These are phyloP conservation scores for Puccinellia tenuiflora DNA, from an alignment of 176 grass and related monocot species.

Conservation along the genomic window DNA sequence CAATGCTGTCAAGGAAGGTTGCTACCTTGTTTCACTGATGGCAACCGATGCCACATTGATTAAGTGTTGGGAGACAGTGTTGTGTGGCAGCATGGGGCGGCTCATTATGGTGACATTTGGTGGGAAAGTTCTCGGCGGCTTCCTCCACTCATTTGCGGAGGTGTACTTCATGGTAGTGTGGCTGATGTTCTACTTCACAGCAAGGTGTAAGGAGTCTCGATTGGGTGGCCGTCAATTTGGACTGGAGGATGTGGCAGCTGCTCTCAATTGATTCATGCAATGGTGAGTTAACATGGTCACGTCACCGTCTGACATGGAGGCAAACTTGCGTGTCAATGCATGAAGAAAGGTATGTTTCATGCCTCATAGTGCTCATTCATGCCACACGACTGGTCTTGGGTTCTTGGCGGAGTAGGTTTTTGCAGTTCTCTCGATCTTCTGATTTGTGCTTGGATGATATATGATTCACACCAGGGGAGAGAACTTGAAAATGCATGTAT, in stretches of 20 bases:
- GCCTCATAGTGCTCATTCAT: conserved; percentile 14
- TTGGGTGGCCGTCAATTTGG: conserved; percentile 66
- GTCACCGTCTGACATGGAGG: background rate
- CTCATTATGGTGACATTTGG: conserved; percentile 49
- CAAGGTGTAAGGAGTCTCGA: conserved; percentile 57
- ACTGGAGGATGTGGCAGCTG: conserved; percentile 70
- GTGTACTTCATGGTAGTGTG: conserved; percentile 98
- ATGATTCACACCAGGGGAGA: conserved; percentile 13
- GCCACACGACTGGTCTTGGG: background rate
- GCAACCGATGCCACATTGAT: conserved; percentile 66
- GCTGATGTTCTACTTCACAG: conserved; percentile 72
- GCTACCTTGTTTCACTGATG: conserved; percentile 73
- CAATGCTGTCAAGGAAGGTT: conserved; percentile 89
- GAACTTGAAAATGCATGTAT: conserved; percentile 39
- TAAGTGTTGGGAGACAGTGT: conserved; percentile 73
- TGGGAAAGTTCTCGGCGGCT: conserved; percentile 64
- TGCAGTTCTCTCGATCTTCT: conserved; percentile 29
- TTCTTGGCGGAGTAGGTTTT: conserved; percentile 9
- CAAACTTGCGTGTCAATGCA: background rate
- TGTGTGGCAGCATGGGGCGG: conserved; percentile 73
- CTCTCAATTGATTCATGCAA: conserved; percentile 55
- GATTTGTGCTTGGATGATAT: conserved; percentile 17
- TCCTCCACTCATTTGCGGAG: conserved; percentile 56
- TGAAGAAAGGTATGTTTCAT: conserved; percentile 38
- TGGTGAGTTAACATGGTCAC: background rate